A percentile compares a stretch with the other conserved stretches of the same genome.
Evolutionary conservation across 306 rosid species (phyloP).

Genomic region (Phaseolus lunatus): DNA sequence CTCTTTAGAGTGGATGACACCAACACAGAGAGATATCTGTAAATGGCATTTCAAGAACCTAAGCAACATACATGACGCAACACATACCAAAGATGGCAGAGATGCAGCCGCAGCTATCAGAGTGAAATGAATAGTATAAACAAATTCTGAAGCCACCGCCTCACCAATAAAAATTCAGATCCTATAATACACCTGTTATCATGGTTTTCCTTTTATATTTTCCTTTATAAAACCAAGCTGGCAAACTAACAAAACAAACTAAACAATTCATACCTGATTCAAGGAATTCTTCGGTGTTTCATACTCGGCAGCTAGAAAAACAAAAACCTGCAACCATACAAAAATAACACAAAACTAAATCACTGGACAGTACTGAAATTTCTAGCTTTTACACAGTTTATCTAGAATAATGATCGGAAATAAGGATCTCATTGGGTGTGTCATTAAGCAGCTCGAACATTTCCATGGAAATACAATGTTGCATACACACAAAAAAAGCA

Average conservation of each 20-base stretch:
- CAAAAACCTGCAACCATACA: constrained; percentile 76
- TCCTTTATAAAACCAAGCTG: background rate
- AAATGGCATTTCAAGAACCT: constrained; percentile 30
- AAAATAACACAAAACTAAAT: constrained; percentile 38
- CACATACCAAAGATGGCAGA: constrained; percentile 15
- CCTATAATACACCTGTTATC: background rate
- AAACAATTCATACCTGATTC: constrained; percentile 73
- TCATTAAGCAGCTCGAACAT: background rate
- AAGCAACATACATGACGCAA: constrained; percentile 16
- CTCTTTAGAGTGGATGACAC: constrained; percentile 82
- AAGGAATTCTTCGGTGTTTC: constrained; percentile 79
- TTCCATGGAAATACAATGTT: background rate
- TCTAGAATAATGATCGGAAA: constrained; percentile 20
- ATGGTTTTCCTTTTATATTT: constrained; percentile 24
- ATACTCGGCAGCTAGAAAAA: constrained; percentile 92
- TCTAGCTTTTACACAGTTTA: constrained; percentile 8
- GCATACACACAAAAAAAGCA: constrained; percentile 16
- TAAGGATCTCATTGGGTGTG: background rate
- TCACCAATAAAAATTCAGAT: constrained; percentile 21
- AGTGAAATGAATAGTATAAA: constrained; percentile 33
- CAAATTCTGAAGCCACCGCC: background rate
- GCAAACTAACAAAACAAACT: constrained; percentile 20
- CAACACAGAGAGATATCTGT: constrained; percentile 95
- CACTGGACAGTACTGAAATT: constrained; percentile 24
- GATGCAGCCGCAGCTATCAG: constrained; percentile 22